Evolutionary conservation across 306 rosid species (phyloP), one percentile per base, ranked within the genome.

Genomic region (Inga laurina): DNA sequence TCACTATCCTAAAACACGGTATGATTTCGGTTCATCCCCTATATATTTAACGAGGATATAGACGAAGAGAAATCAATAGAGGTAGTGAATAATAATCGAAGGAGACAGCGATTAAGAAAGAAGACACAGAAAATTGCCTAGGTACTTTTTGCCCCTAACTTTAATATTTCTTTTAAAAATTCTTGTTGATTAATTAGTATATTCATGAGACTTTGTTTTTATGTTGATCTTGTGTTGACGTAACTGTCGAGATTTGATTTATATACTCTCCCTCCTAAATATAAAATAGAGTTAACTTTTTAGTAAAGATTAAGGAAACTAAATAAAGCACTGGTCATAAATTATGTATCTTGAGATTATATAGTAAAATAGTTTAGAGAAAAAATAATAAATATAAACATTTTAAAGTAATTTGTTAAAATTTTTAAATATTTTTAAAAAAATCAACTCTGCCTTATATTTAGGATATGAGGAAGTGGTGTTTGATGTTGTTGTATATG

Each of bases 401-500:
- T 37, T 37, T 37, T 35, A 35, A 35, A 35, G 0, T 39, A 39
- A 39, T 39, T 39, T 39, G 0, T 39, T 39, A 5, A 39, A 0
- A 0, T 39, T 39, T 39, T 6, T 39, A 5, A 39, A 6, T 39
- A 39, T 39, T 39, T 0, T 0, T 0, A 39, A 39, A 39, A 37
- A 37, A 39, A 39, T 4, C 0, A 37, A 37, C 41, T 4, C 0
- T 5, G 0, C 0, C 43, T 39, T 39, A 39, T 37, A 37, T 37
- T 37, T 37, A 37, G 0, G 6, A 37, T 37, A 0, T 0, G 0
- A 0, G 7, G 0, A 1, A 37, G 7, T 37, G 5, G 0, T 37
- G 5, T 37, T 52, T 52, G 5, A 52, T 51, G 21, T 51, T 51
- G n/a, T 51, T 48, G 4, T 12, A 13, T 18, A 52, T 18, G 61